Percentiles rank a stretch among this genome's conserved stretches.
Evolutionary conservation across 106 monocot species (phyloP).

Genomic region (Dendrobium catenatum): DNA sequence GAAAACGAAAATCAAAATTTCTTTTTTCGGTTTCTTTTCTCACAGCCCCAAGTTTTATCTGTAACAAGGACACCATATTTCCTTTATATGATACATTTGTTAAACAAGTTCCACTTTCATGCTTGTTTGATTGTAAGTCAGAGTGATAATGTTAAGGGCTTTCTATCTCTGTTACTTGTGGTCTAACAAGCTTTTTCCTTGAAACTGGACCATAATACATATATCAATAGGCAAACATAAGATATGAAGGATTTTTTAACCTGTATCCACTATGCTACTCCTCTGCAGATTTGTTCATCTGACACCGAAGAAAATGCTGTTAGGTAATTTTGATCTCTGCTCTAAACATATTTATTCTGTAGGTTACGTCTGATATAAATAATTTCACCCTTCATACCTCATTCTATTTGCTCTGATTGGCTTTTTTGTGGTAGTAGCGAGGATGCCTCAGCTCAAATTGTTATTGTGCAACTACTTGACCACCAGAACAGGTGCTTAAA

Average conservation of each 20-base stretch:
- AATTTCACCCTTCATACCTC: neutral
- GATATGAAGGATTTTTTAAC: neutral
- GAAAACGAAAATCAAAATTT: neutral
- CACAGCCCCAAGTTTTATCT: neutral
- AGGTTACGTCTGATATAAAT: neutral
- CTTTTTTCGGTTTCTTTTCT: neutral
- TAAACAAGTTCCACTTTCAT: neutral
- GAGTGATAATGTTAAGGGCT: neutral
- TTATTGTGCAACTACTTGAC: slow-evolving; percentile 29
- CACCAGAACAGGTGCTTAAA: slow-evolving; percentile 20
- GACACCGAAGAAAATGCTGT: slow-evolving; percentile 1
- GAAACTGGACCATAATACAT: neutral
- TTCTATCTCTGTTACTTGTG: neutral
- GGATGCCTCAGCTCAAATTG: slow-evolving; percentile 35
- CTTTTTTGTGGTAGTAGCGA: slow-evolving; percentile 19
- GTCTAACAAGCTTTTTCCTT: neutral
- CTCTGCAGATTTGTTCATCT: slow-evolving; percentile 12
- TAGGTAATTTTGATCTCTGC: neutral
- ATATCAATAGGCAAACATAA: neutral
- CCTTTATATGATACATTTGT: neutral
- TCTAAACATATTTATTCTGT: neutral
- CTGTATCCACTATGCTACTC: neutral
- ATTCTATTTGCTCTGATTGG: neutral
- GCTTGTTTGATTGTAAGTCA: neutral
- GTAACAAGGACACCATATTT: neutral